Percentiles rank a stretch among this genome's conserved stretches.
phyloP scores from a whole-genome alignment of 495 filamentous ascomycete genomes.

The Lophium mytilinum region DNA sequence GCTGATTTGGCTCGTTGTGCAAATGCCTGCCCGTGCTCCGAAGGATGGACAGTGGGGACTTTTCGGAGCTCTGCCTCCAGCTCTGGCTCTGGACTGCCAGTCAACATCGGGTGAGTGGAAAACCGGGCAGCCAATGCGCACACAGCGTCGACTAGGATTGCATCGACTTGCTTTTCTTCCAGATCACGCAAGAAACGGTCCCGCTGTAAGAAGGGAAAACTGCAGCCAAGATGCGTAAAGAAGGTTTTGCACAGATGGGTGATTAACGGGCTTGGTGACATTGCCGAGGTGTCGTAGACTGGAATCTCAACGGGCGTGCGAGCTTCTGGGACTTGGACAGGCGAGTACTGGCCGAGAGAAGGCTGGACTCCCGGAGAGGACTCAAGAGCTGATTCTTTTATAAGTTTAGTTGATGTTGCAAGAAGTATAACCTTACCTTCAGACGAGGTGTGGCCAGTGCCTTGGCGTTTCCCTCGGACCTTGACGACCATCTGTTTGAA shows the following conservation, averaged over 20 bases:
- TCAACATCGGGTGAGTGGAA: slow-evolving; percentile 58
- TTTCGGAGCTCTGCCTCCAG: slow-evolving; percentile 35
- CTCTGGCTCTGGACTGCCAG: slow-evolving; percentile 35
- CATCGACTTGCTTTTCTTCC: slow-evolving; percentile 69
- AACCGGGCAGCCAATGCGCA: slow-evolving; percentile 77
- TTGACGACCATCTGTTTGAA: slow-evolving; percentile 88
- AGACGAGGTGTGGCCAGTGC: slow-evolving; percentile 43
- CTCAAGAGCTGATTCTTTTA: slow-evolving; percentile 11
- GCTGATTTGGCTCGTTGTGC: slow-evolving; percentile 45
- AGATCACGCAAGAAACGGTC: slow-evolving; percentile 61
- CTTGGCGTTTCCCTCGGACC: slow-evolving; percentile 49
- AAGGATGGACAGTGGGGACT: slow-evolving; percentile 33
- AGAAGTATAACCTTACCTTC: slow-evolving; percentile 16
- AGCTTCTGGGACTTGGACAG: slow-evolving; percentile 30
- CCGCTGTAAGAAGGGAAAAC: slow-evolving; percentile 68
- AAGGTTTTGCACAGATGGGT: slow-evolving; percentile 68
- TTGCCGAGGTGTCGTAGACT: slow-evolving; percentile 65
- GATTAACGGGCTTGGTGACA: slow-evolving; percentile 62
- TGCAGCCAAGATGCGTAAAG: slow-evolving; percentile 70
- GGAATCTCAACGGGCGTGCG: slow-evolving; percentile 61
- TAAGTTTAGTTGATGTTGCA: neutral
- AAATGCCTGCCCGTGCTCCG: slow-evolving; percentile 60
- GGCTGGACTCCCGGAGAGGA: slow-evolving; percentile 20
- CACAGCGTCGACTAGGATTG: slow-evolving; percentile 78
- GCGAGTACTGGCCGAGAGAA: slow-evolving; percentile 42